Percentiles rank a stretch among this genome's conserved stretches.
phyloP scores from a whole-genome alignment of 1,139 yeast species.

The Schizosaccharomyces versatilis region DNA sequence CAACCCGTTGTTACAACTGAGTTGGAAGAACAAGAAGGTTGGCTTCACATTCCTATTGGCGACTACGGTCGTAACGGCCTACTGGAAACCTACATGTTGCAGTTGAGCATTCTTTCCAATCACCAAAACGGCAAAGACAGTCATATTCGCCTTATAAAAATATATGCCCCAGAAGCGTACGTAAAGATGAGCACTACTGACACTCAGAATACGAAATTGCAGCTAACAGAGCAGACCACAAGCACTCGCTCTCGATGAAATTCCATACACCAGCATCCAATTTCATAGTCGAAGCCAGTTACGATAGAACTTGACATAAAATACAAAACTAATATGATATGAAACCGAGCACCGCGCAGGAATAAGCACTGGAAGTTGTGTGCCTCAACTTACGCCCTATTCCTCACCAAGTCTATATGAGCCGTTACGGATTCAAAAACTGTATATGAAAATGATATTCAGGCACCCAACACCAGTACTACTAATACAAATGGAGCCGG shows the following conservation, averaged over 20 bases:
- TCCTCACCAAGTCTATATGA: no score
- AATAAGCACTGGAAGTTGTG: not conserved
- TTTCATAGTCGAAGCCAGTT: not conserved
- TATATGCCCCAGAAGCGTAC: conserved; percentile 25
- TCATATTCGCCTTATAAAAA: conserved; percentile 53
- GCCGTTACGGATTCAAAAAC: no score
- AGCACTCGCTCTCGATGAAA: not conserved
- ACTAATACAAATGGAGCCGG: no score
- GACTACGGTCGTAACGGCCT: conserved; percentile 22
- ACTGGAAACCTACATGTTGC: conserved; percentile 50
- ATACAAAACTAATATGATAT: not conserved
- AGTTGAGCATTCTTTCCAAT: conserved; percentile 50
- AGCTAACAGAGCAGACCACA: not conserved
- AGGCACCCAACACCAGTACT: no score
- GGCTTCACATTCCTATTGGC: conserved; percentile 37
- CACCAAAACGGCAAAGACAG: conserved; percentile 96
- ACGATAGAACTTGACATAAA: not conserved
- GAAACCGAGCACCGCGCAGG: not conserved
- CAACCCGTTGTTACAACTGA: conserved; percentile 48
- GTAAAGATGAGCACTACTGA: not conserved
- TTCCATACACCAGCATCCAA: not conserved
- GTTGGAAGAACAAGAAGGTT: conserved; percentile 57
- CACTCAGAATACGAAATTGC: not conserved
- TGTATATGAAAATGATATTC: no score
- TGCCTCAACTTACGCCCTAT: no score